phyloP scores from a whole-genome alignment of 202 grass and related monocot genomes.

The Zoysia matrella region DNA sequence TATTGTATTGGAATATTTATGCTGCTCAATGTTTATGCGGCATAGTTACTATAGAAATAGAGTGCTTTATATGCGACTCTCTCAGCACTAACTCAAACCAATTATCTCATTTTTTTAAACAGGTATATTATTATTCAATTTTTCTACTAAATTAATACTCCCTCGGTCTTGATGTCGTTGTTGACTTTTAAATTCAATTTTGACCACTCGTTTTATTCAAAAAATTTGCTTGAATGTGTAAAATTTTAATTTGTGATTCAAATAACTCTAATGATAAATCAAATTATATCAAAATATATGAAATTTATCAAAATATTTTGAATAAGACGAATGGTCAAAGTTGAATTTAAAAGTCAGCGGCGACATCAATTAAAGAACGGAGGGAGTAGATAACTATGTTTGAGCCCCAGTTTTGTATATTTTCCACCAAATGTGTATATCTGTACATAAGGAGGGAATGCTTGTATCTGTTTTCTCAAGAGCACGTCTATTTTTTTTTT shows the following conservation, averaged over 20 bases:
- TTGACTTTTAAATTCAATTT: too few species aligned
- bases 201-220: too few species aligned
- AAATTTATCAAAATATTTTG: too few species aligned
- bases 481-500: conserved; percentile 21
- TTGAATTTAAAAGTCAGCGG: too few species aligned
- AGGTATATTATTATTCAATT: not conserved
- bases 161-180: too few species aligned
- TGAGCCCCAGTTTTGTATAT: conserved; percentile 7
- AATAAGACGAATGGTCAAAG: too few species aligned
- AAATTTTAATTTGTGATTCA: too few species aligned
- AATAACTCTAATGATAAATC: too few species aligned
- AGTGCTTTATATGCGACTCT: not conserved
- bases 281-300: too few species aligned
- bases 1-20: not conserved
- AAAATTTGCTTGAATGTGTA: too few species aligned
- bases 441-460: not conserved
- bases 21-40: not conserved
- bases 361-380: too few species aligned
- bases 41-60: not conserved
- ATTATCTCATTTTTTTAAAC: conserved; percentile 11
- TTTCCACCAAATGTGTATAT: not conserved
- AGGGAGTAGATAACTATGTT: not conserved
- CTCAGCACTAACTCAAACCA: not conserved
- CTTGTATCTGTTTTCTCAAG: conserved; percentile 24
- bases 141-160: not conserved